phyloP scores from a whole-genome alignment of 257 asterid species.

The Solanum peruvianum region DNA sequence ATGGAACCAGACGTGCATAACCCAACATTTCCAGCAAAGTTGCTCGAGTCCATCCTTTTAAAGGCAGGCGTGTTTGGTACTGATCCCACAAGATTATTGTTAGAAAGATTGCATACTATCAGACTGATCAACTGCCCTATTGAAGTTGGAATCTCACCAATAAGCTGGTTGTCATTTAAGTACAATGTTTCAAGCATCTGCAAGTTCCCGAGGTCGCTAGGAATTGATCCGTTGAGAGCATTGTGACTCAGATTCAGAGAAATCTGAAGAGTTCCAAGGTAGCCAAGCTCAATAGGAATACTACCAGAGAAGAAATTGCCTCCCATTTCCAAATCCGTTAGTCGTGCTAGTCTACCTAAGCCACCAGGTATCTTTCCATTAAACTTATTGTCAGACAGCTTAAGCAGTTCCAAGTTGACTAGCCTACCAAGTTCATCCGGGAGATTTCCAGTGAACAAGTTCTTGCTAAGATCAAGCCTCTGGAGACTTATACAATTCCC shows the following conservation, averaged over 20 bases:
- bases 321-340: slow-evolving; percentile 79
- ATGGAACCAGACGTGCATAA: slow-evolving; percentile 22
- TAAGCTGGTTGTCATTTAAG: slow-evolving; percentile 61
- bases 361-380: slow-evolving; percentile 49
- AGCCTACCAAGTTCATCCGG: slow-evolving; percentile 55
- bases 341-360: slow-evolving; percentile 52
- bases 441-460: slow-evolving; percentile 42
- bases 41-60: slow-evolving; percentile 57
- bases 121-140: slow-evolving; percentile 65
- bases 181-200: slow-evolving; percentile 77
- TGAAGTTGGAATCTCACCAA: slow-evolving; percentile 66
- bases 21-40: slow-evolving; percentile 57
- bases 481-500: slow-evolving; percentile 68
- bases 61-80: slow-evolving; percentile 67
- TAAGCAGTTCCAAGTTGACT: slow-evolving; percentile 64
- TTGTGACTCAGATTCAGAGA: slow-evolving; percentile 69
- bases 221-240: slow-evolving; percentile 50
- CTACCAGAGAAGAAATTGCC: slow-evolving; percentile 58
- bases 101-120: slow-evolving; percentile 66
- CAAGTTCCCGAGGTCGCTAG: slow-evolving; percentile 48
- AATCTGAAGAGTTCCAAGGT: slow-evolving; percentile 62
- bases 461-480: slow-evolving; percentile 76
- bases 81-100: slow-evolving; percentile 50
- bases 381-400: slow-evolving; percentile 57
- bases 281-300: slow-evolving; percentile 66